phyloP scores from a whole-genome alignment of 352 stramenopile genomes.

The Phytophthora fragariaefolia region DNA sequence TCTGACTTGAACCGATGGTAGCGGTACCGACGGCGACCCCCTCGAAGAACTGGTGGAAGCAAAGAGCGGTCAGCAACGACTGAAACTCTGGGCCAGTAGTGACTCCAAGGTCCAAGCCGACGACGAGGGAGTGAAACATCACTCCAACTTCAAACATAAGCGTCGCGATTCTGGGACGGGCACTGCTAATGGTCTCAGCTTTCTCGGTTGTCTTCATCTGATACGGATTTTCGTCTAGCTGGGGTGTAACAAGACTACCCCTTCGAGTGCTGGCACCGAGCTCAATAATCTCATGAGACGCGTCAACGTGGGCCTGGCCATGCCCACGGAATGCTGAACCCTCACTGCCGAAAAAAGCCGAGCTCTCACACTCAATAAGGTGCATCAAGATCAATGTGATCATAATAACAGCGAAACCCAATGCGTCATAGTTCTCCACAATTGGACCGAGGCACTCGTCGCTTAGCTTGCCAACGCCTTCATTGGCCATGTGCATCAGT shows the following conservation, averaged over 20 bases:
- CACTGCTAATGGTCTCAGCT: background rate
- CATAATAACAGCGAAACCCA: constrained; percentile 52
- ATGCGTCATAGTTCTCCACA: constrained; percentile 49
- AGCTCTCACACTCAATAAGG: constrained; percentile 57
- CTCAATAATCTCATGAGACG: background rate
- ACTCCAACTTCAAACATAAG: constrained; percentile 64
- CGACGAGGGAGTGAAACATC: constrained; percentile 73
- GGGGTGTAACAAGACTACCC: background rate
- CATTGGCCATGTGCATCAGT: constrained; percentile 74
- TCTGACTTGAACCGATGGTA: constrained; percentile 46
- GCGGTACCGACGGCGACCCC: constrained; percentile 62
- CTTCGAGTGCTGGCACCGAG: background rate
- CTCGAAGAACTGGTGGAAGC: constrained; percentile 85
- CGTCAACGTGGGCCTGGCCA: constrained; percentile 1
- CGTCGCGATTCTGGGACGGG: constrained; percentile 47
- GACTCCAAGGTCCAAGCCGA: constrained; percentile 70
- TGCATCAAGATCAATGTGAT: constrained; percentile 56
- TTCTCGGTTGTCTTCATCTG: constrained; percentile 10
- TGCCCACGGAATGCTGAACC: constrained; percentile 16
- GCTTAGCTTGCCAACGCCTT: constrained; percentile 54
- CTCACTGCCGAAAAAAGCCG: constrained; percentile 41
- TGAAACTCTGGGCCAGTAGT: constrained; percentile 55
- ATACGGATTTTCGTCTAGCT: background rate
- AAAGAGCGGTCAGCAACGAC: constrained; percentile 64
- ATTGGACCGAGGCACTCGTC: constrained; percentile 52